These are phyloP conservation scores for Hermanozyma aechmeae DNA, from an alignment of 805 yeast genomes.

Conservation along the genomic window DNA sequence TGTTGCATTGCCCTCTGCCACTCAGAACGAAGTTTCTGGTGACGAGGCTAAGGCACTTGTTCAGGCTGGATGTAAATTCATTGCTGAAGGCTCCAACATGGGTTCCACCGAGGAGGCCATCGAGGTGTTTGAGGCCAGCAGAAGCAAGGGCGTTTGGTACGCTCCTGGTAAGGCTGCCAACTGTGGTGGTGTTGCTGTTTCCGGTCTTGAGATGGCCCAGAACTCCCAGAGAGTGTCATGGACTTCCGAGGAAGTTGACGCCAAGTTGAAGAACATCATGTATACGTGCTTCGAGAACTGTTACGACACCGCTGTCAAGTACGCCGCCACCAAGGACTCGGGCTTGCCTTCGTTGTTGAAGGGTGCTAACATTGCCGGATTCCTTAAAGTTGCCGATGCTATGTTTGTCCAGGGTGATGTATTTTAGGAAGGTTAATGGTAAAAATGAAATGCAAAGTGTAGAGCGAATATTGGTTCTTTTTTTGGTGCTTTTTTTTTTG, in stretches of 20 bases:
- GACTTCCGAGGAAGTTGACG: conserved; percentile 90
- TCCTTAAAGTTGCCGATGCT: conserved; percentile 96
- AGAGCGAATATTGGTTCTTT: not conserved
- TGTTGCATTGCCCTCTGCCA: conserved; percentile 95
- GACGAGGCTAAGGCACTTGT: conserved; percentile 93
- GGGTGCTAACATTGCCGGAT: conserved; percentile 99
- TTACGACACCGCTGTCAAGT: conserved; percentile 75
- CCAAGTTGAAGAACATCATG: conserved; percentile 87
- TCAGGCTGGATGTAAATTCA: conserved; percentile 82
- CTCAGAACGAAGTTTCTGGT: conserved; percentile 96
- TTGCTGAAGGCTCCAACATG: conserved; percentile 99
- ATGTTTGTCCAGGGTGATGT: conserved; percentile 96
- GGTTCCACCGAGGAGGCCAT: conserved; percentile 98
- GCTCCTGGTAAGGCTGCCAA: conserved; percentile 99
- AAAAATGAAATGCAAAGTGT: not conserved
- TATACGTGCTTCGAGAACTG: conserved; percentile 87
- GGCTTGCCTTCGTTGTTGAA: conserved; percentile 85
- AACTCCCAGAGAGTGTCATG: conserved; percentile 90
- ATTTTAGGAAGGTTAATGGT: conserved; percentile 16
- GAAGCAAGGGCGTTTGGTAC: conserved; percentile 76
- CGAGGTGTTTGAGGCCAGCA: conserved; percentile 82
- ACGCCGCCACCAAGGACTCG: conserved; percentile 62
- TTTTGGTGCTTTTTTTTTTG: not conserved
- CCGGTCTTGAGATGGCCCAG: conserved; percentile 99
- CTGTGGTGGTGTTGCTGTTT: conserved; percentile 99